Conservation (phyloP, 306 rosid genomes). For the Castanopsis chinensis region DNA sequence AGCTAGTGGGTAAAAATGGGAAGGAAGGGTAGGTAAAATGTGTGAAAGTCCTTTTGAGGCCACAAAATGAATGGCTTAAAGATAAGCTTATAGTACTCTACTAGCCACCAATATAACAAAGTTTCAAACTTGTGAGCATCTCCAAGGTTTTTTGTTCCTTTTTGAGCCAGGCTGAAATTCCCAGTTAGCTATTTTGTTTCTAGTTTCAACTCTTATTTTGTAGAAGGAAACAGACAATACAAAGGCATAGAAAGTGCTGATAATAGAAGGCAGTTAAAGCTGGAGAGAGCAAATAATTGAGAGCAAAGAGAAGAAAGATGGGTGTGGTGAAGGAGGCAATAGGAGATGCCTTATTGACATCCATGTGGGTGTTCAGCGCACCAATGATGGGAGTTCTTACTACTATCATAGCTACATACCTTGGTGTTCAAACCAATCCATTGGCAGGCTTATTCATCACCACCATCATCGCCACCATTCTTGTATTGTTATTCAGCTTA, state of each 20-base stretch:
- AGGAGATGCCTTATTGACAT: slow-evolving; percentile 51
- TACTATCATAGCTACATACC: slow-evolving; percentile 16
- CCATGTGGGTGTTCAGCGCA: slow-evolving; percentile 40
- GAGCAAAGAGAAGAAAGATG: slow-evolving; percentile 21
- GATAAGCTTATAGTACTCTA: too few species aligned
- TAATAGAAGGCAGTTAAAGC: neutral
- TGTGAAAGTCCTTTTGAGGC: neutral
- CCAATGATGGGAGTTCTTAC: slow-evolving; percentile 38
- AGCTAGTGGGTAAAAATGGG: neutral
- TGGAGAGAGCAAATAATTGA: neutral
- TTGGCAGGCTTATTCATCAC: slow-evolving; percentile 37
- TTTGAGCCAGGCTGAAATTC: neutral
- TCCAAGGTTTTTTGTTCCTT: neutral
- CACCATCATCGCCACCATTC: slow-evolving; percentile 26
- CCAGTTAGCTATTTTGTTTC: neutral
- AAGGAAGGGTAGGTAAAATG: neutral
- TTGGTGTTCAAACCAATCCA: slow-evolving; percentile 35
- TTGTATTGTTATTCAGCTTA: slow-evolving; percentile 22
- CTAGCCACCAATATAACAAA: neutral
- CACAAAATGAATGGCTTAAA: neutral
- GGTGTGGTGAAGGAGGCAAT: slow-evolving; percentile 29
- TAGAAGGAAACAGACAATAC: neutral
- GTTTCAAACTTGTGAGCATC: neutral
- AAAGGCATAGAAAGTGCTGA: neutral
- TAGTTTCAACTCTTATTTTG: neutral